Evolutionary conservation across 2,329 filamentous ascomycete species (phyloP), one percentile per base, ranked within the genome.

Genomic region (Exophiala lecanii-corni): DNA sequence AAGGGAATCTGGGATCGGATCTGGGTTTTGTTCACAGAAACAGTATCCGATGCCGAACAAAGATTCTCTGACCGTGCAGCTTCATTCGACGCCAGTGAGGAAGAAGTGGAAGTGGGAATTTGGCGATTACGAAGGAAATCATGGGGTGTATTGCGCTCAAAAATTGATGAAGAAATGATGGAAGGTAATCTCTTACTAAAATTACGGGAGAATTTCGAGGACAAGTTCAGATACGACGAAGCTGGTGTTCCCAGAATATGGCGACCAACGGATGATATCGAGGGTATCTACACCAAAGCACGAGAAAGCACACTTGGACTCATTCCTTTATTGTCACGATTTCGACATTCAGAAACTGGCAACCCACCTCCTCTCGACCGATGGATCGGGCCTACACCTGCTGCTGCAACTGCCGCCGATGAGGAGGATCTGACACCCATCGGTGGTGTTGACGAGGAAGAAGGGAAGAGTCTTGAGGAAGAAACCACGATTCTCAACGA

Each of bases 141-240:
- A 49, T 98, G 92, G 92, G 83, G 83, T 30, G 89, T 91, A 10
- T 73, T 98, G 49, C 79, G 87, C 34, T 83, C 88, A 47, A 92
- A 87, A 71, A 85, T 98, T 50, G 91, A 97, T 25, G 92, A 98
- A 61, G 92, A 98, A 67, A 87, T 96, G 61, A 94, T 94, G 81
- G 92, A 97, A 68, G 91, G 91, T 58, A 98, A 97, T 61, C 81
- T 98, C 41, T 72, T 97, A 23, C 74, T 97, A 55, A 98, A 98
- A 72, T 78, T 98, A 39, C 81, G 92, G 25, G 92, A 98, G 66
- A 97, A 96, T 70, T 98, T 98, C 55, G 92, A 98, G 67, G 92
- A 98, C 70, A 96, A 95, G 67, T 98, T 98, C 77, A 84, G 92
- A 52, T 98, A 98, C 59, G 92, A 98, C 58, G 89, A 96, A 47